Percentiles rank a stretch among this genome's conserved stretches.
Conservation (phyloP, 2,329 filamentous ascomycete species). For the Aspergillus viridinutans region DNA sequence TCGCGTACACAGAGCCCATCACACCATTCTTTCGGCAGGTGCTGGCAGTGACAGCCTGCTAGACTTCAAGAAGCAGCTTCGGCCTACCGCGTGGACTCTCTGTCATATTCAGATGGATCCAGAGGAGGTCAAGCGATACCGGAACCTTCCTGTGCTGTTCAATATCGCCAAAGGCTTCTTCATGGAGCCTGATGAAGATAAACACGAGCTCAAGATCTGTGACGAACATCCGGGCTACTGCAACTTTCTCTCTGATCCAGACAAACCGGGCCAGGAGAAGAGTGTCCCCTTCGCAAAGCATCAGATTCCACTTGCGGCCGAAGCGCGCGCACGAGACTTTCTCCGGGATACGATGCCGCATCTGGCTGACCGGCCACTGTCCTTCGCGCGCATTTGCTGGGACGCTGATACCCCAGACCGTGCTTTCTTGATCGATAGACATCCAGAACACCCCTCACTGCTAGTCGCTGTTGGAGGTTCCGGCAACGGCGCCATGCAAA, state of each 20-base stretch:
- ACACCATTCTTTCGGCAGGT: constrained; percentile 48
- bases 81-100: constrained; percentile 54
- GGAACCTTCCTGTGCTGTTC: constrained; percentile 48
- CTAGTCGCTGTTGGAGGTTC: constrained; percentile 50
- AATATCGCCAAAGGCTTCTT: constrained; percentile 48
- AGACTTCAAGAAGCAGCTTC: constrained; percentile 50
- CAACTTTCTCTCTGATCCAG: constrained; percentile 38
- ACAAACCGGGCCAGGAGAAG: constrained; percentile 21
- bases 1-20: constrained; percentile 37
- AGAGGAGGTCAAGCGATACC: constrained; percentile 45
- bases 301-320: constrained; percentile 44
- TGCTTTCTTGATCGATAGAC: constrained; percentile 50
- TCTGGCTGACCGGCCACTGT: constrained; percentile 46
- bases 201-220: constrained; percentile 37
- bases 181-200: constrained; percentile 44
- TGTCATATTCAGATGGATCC: constrained; percentile 48
- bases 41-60: constrained; percentile 46
- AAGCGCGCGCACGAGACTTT: constrained; percentile 46
- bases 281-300: constrained; percentile 44
- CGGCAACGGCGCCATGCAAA: constrained; percentile 53
- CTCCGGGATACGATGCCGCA: constrained; percentile 52
- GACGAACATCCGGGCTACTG: constrained; percentile 57
- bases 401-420: constrained; percentile 54
- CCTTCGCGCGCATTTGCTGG: constrained; percentile 54
- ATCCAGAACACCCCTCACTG: constrained; percentile 43